Evolutionary conservation across 805 yeast genomes (phyloP).

Genomic region (Ogataea minuta): DNA sequence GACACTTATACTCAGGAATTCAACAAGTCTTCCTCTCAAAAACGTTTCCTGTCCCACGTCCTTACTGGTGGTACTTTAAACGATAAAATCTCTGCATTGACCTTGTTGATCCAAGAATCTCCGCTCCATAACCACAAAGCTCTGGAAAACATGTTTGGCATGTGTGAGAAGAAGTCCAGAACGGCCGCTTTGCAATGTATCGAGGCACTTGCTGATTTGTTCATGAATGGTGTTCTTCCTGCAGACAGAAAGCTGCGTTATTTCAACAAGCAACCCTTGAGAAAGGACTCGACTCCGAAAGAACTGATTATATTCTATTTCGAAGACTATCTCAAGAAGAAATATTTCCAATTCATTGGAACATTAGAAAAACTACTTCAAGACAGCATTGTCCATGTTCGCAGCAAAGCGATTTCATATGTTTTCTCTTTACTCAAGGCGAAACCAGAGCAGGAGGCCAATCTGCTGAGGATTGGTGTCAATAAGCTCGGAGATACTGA

Average conservation of each 20-base stretch:
- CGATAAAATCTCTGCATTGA: slow-evolving; percentile 93
- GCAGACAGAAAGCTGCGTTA: slow-evolving; percentile 79
- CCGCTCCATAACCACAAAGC: slow-evolving; percentile 88
- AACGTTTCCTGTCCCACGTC: slow-evolving; percentile 83
- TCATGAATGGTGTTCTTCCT: slow-evolving; percentile 79
- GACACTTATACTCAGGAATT: slow-evolving; percentile 68
- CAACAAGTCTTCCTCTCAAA: slow-evolving; percentile 74
- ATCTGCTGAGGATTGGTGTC: slow-evolving; percentile 81
- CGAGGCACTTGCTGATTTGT: slow-evolving; percentile 84
- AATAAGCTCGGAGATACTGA: slow-evolving; percentile 94
- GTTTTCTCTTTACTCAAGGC: slow-evolving; percentile 75
- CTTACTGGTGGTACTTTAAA: slow-evolving; percentile 88
- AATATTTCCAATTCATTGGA: slow-evolving; percentile 72
- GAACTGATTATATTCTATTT: slow-evolving; percentile 75
- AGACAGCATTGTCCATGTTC: slow-evolving; percentile 86
- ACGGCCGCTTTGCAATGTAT: slow-evolving; percentile 90
- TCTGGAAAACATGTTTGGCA: slow-evolving; percentile 69
- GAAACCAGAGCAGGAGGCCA: slow-evolving; percentile 96
- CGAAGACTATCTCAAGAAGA: slow-evolving; percentile 83
- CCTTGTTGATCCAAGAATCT: slow-evolving; percentile 90
- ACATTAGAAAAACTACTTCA: slow-evolving; percentile 78
- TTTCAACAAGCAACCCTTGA: slow-evolving; percentile 73
- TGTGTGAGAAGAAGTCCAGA: slow-evolving; percentile 88
- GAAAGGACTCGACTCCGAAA: slow-evolving; percentile 44
- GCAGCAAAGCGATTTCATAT: slow-evolving; percentile 72